phyloP scores from a whole-genome alignment of 306 rosid genomes.

The Begonia loranthoides region DNA sequence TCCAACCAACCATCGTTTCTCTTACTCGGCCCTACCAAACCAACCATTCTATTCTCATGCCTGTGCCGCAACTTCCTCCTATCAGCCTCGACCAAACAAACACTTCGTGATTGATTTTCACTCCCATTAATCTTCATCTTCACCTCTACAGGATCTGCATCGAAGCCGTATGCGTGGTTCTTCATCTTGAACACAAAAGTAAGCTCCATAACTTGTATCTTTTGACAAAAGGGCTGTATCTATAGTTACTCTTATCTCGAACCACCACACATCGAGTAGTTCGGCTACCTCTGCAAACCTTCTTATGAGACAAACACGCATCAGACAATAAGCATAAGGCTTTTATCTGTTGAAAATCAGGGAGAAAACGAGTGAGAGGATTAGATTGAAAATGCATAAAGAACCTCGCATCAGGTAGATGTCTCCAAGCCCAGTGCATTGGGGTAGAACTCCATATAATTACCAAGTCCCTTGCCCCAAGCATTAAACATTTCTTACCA shows the following conservation, averaged over 20 bases:
- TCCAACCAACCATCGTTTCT: conserved; percentile 11
- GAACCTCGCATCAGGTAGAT: conserved; percentile 6
- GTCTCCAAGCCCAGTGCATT: conserved; percentile 1
- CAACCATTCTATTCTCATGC: not conserved
- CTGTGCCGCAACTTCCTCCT: not conserved
- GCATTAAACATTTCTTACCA: conserved; percentile 12
- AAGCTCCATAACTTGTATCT: conserved; percentile 12
- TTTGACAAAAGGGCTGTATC: conserved; percentile 2
- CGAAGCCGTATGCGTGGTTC: not conserved
- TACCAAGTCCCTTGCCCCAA: conserved; percentile 9
- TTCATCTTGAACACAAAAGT: conserved; percentile 8
- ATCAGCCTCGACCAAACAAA: conserved; percentile 10
- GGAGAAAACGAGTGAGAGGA: not conserved
- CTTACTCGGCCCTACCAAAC: not conserved
- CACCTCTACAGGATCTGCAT: conserved; percentile 3
- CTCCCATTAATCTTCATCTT: conserved; percentile 5
- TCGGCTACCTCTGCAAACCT: conserved; percentile 12
- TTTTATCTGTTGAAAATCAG: not conserved
- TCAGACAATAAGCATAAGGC: not conserved
- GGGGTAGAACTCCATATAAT: conserved; percentile 2
- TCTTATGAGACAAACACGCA: not conserved
- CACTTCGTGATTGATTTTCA: not conserved
- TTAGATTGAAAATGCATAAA: not conserved
- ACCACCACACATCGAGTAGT: conserved; percentile 5
- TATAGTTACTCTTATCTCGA: conserved; percentile 6